Evolutionary conservation across 169 alveolate genomes (phyloP).

Genomic region (Theileria parva): DNA sequence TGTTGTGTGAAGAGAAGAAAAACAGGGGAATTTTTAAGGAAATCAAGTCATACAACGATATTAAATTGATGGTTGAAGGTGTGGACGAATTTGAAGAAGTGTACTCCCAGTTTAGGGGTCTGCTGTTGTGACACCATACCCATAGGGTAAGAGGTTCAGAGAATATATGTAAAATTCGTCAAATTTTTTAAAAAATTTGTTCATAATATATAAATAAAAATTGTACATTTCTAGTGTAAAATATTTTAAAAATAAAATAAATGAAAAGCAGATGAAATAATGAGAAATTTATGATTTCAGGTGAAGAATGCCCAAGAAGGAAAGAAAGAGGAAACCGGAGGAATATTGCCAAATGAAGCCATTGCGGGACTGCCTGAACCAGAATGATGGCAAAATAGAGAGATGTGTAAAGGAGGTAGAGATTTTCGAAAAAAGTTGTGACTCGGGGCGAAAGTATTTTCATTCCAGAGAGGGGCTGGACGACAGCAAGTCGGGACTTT

Average conservation of each 20-base stretch:
- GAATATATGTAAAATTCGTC: neutral
- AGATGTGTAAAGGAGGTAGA: slow-evolving; percentile 76
- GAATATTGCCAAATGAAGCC: slow-evolving; percentile 82
- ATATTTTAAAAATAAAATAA: neutral
- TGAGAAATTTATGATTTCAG: neutral
- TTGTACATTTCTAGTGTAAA: neutral
- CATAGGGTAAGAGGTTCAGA: neutral
- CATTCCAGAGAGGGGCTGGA: slow-evolving; percentile 85
- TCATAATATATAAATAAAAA: neutral
- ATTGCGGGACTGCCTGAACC: slow-evolving; percentile 76
- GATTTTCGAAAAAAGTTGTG: slow-evolving; percentile 82
- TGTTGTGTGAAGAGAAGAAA: neutral
- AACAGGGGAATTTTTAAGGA: neutral
- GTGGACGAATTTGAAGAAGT: neutral
- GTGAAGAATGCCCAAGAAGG: slow-evolving; percentile 62
- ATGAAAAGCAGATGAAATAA: neutral
- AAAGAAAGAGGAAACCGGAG: slow-evolving; percentile 52
- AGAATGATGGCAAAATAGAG: slow-evolving; percentile 73
- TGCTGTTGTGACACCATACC: neutral
- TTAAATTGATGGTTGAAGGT: neutral
- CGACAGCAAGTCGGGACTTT: slow-evolving; percentile 81
- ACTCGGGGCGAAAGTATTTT: slow-evolving; percentile 75
- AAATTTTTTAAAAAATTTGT: neutral
- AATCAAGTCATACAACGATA: neutral
- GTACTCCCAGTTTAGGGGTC: neutral